These are phyloP conservation scores for Backusella australiensis DNA, from an alignment of 192 early-diverging fungal genomes.

Conservation along the genomic window DNA sequence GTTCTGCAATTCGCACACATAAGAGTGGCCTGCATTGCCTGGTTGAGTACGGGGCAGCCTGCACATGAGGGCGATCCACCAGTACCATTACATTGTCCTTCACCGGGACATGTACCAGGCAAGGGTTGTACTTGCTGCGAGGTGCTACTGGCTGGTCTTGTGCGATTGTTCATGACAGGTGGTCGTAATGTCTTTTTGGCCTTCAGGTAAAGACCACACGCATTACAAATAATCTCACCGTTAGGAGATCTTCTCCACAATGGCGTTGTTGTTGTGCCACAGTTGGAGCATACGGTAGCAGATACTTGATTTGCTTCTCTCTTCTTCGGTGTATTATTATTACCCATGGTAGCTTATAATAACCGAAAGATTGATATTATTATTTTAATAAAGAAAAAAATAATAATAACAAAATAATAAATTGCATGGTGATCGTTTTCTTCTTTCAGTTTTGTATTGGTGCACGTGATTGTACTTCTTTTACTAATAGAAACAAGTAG, in stretches of 20 bases:
- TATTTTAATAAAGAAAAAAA: background rate
- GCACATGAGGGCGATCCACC: constrained; percentile 70
- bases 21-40: constrained; percentile 51
- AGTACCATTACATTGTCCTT: constrained; percentile 74
- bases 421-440: constrained; percentile 3
- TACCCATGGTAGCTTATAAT: background rate
- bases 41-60: constrained; percentile 75
- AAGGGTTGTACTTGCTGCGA: constrained; percentile 35
- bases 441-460: background rate
- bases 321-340: background rate
- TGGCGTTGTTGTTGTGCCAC: constrained; percentile 85
- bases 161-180: constrained; percentile 41
- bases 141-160: background rate
- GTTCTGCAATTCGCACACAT: constrained; percentile 77
- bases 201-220: constrained; percentile 73
- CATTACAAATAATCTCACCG: constrained; percentile 95
- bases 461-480: background rate
- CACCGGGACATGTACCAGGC: constrained; percentile 68
- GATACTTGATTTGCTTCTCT: constrained; percentile 30
- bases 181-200: constrained; percentile 50
- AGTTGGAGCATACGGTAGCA: constrained; percentile 77
- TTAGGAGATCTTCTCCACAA: constrained; percentile 87
- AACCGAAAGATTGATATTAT: background rate
- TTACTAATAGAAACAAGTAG: background rate
- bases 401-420: background rate